Evolutionary conservation across 2,329 filamentous ascomycete species (phyloP).

Genomic region (Aspergillus unguis): DNA sequence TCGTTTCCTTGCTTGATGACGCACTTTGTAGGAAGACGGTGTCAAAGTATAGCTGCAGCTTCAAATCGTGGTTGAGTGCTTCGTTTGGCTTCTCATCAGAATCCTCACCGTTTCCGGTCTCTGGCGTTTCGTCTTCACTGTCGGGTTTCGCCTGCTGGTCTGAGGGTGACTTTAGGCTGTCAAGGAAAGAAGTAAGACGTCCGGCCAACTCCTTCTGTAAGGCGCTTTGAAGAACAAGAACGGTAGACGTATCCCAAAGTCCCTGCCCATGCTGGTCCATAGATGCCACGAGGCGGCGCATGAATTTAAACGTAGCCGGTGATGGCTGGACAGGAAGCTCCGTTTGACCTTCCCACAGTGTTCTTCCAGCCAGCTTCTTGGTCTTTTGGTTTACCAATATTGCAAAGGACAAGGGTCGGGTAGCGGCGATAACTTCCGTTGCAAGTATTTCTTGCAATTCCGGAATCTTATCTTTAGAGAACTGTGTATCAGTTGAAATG

Average conservation of each 20-base stretch:
- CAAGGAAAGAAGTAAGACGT: constrained; percentile 21
- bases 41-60: constrained; percentile 40
- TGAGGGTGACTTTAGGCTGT: constrained; percentile 18
- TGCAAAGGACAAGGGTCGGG: constrained; percentile 43
- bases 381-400: constrained; percentile 47
- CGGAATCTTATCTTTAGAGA: constrained; percentile 61
- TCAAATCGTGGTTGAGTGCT: constrained; percentile 29
- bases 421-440: constrained; percentile 45
- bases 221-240: constrained; percentile 59
- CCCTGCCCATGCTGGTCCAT: constrained; percentile 74
- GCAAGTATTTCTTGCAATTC: constrained; percentile 63
- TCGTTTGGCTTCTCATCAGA: background rate
- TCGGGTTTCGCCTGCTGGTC: background rate
- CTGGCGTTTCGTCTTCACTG: constrained; percentile 1
- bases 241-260: constrained; percentile 72
- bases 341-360: constrained; percentile 77
- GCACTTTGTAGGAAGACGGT: constrained; percentile 31
- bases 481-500: constrained; percentile 39
- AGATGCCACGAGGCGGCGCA: constrained; percentile 60
- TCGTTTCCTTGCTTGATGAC: constrained; percentile 17
- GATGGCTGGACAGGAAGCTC: constrained; percentile 76
- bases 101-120: constrained; percentile 6
- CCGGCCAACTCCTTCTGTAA: constrained; percentile 50
- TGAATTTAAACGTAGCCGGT: constrained; percentile 66
- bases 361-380: constrained; percentile 56